Evolutionary conservation across 352 stramenopile species (phyloP).

Genomic region (Albugo candida): DNA sequence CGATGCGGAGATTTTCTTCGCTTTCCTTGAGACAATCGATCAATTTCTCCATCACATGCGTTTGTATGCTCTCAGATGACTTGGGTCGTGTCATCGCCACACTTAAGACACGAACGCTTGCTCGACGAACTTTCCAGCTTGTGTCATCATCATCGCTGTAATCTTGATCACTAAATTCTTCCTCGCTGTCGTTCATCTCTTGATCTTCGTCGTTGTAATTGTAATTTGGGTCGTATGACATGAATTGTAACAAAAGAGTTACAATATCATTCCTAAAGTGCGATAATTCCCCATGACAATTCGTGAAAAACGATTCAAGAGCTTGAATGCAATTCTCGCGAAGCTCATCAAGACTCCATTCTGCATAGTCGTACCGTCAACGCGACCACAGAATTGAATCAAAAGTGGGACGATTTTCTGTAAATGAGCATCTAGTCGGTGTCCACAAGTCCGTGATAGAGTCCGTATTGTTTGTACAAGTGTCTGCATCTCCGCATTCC

Average conservation of each 20-base stretch:
- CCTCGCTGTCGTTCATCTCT: conserved; percentile 48
- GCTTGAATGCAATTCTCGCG: conserved; percentile 96
- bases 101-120: conserved; percentile 82
- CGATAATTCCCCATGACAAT: conserved; percentile 91
- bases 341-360: conserved; percentile 90
- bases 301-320: conserved; percentile 93
- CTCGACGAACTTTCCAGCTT: conserved; percentile 93
- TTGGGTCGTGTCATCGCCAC: conserved; percentile 81
- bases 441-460: conserved; percentile 88
- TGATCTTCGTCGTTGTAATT: conserved; percentile 89
- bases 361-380: conserved; percentile 83
- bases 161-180: conserved; percentile 59
- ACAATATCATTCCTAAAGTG: conserved; percentile 88
- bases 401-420: conserved; percentile 93
- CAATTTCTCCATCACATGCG: conserved; percentile 57
- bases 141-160: conserved; percentile 89
- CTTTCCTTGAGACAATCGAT: conserved; percentile 89
- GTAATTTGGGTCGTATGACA: conserved; percentile 98
- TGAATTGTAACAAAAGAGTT: conserved; percentile 80
- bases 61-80: conserved; percentile 69
- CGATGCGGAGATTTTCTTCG: conserved; percentile 97
- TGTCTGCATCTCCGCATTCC: conserved; percentile 69
- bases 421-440: conserved; percentile 90
- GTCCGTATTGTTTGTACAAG: conserved; percentile 95
- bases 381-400: conserved; percentile 84